These are phyloP conservation scores for Pisolithus albus DNA, from an alignment of 768 basidiomycete genomes.

Conservation along the genomic window DNA sequence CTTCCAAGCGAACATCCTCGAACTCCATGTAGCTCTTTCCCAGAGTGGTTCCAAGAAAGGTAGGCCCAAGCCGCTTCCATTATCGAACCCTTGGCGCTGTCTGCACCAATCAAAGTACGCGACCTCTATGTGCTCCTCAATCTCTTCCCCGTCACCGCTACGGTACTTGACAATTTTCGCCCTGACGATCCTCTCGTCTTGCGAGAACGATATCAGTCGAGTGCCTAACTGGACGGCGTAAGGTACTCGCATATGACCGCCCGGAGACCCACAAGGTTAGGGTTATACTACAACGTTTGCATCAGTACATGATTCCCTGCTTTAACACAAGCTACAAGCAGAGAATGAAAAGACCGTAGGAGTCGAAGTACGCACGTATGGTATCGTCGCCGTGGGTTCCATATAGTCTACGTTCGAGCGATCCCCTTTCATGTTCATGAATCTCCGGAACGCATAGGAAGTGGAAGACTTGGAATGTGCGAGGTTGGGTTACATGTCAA, in stretches of 20 bases:
- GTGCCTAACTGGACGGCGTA: constrained; percentile 37
- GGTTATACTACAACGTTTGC: constrained; percentile 7
- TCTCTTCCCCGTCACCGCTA: constrained; percentile 14
- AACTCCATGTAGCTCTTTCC: constrained; percentile 20
- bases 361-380: constrained; percentile 16
- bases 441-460: constrained; percentile 35
- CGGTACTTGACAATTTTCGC: constrained; percentile 28
- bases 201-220: constrained; percentile 37
- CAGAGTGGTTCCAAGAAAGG: constrained; percentile 35
- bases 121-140: constrained; percentile 19
- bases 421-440: constrained; percentile 18
- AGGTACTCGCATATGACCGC: constrained; percentile 15
- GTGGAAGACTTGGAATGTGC: constrained; percentile 39
- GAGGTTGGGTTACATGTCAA: constrained; percentile 28
- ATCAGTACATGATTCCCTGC: not conserved
- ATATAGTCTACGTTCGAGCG: constrained; percentile 7
- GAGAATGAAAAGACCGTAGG: too few species aligned
- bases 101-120: constrained; percentile 38
- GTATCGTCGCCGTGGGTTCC: constrained; percentile 20
- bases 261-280: constrained; percentile 23
- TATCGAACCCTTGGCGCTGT: constrained; percentile 34
- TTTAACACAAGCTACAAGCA: too few species aligned
- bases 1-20: constrained; percentile 32
- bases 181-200: constrained; percentile 29
- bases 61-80: constrained; percentile 37